A percentile compares a stretch with the other conserved stretches of the same genome.
Evolutionary conservation across 306 rosid genomes (phyloP).

Genomic region (Quercus variabilis): DNA sequence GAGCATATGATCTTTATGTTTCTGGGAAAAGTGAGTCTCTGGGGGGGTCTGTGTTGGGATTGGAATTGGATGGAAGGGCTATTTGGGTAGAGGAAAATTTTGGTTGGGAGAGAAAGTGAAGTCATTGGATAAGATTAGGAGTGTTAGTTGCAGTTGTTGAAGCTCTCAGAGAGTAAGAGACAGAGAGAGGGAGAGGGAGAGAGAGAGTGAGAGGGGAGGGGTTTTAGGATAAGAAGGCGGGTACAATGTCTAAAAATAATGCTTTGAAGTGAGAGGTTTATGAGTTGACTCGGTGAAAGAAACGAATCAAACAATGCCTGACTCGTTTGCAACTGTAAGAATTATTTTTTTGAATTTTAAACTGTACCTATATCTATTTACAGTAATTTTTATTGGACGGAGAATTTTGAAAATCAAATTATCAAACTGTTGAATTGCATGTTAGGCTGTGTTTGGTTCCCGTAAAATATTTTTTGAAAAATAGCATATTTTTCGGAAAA

Average conservation of each 20-base stretch:
- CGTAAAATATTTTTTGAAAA: too few relatives aligned
- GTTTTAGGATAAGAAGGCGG: slow-evolving; percentile 12
- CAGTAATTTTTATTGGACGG: too few relatives aligned
- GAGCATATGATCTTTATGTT: slow-evolving; percentile 46
- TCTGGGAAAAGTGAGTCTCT: slow-evolving; percentile 39
- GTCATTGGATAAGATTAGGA: slow-evolving; percentile 34
- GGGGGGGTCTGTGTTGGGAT: slow-evolving; percentile 30
- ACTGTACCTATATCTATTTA: too few relatives aligned
- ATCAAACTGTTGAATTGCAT: too few relatives aligned
- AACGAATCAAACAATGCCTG: background rate
- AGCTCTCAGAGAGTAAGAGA: too few relatives aligned
- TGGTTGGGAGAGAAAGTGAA: slow-evolving; percentile 41
- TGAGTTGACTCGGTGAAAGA: slow-evolving; percentile 38
- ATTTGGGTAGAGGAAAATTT: slow-evolving; percentile 31
- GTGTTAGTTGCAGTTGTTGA: background rate
- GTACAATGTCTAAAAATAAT: background rate
- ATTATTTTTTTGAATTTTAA: too few relatives aligned
- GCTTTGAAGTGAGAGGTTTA: slow-evolving; percentile 47
- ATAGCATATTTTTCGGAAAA: too few relatives aligned
- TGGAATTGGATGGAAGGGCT: slow-evolving; percentile 29
- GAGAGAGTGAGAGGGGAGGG: background rate
- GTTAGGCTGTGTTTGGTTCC: too few relatives aligned
- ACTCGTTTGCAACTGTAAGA: too few relatives aligned
- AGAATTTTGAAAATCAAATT: too few relatives aligned
- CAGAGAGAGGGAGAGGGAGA: background rate